Evolutionary conservation across 179 eudicot species (phyloP).

Genomic region (Vitellaria paradoxa): DNA sequence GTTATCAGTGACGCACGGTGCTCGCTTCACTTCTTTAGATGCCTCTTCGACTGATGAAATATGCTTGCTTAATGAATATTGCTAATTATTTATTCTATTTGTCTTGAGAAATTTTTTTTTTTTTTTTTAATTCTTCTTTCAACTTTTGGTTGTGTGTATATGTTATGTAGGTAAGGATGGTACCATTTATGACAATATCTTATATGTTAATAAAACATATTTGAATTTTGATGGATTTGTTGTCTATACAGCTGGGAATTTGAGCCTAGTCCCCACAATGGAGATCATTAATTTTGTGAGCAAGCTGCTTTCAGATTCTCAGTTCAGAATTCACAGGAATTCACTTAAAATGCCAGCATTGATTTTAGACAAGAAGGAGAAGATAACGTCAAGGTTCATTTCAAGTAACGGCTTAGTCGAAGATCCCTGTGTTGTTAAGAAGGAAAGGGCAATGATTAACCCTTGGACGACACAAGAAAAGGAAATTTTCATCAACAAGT

Average conservation of each 20-base stretch:
- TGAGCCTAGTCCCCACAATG: conserved; percentile 48
- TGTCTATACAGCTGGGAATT: conserved; percentile 54
- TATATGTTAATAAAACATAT: too few species aligned
- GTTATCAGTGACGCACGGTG: too few species aligned
- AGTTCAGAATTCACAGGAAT: conserved; percentile 46
- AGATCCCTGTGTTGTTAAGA: conserved; percentile 81
- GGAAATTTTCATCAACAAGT: conserved; percentile 75
- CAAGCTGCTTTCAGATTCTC: conserved; percentile 66
- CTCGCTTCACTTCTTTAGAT: too few species aligned
- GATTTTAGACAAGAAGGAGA: conserved; percentile 69
- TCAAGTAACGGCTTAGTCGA: conserved; percentile 78
- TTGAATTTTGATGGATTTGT: too few species aligned
- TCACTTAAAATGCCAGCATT: conserved; percentile 81
- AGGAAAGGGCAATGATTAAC: conserved; percentile 66
- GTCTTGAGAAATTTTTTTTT: too few species aligned
- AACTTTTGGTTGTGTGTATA: too few species aligned
- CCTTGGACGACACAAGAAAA: conserved; percentile 82
- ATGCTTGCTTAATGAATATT: background rate
- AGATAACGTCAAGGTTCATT: conserved; percentile 47
- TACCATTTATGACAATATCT: too few species aligned
- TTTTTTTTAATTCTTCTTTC: too few species aligned
- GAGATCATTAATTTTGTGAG: conserved; percentile 46
- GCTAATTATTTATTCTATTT: background rate
- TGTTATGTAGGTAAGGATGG: too few species aligned
- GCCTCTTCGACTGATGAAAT: background rate